Evolutionary conservation across 1,284 basidiomycete species (phyloP).

Genomic region (Coniferiporia weirii): DNA sequence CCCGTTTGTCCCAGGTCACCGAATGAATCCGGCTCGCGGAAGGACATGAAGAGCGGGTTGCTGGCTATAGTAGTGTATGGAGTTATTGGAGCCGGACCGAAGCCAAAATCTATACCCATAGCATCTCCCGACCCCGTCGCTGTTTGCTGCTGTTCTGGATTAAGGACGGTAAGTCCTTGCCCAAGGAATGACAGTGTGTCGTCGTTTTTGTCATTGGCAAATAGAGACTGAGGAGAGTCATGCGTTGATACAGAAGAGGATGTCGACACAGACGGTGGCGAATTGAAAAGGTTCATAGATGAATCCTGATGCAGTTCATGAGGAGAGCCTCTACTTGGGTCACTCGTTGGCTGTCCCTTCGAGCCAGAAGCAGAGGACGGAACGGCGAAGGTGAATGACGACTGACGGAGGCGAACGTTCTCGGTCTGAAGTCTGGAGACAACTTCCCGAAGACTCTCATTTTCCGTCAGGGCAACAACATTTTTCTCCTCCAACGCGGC

Average conservation of each 20-base stretch:
- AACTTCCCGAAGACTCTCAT: constrained; percentile 74
- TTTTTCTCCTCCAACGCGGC: constrained; percentile 75
- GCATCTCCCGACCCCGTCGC: constrained; percentile 39
- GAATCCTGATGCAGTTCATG: constrained; percentile 21
- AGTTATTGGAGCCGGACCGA: constrained; percentile 30
- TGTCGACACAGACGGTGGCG: constrained; percentile 25
- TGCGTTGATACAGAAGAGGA: constrained; percentile 30
- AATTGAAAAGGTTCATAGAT: constrained; percentile 19
- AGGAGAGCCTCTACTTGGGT: constrained; percentile 17
- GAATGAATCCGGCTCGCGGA: constrained; percentile 49
- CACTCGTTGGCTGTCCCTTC: constrained; percentile 18
- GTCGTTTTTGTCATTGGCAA: constrained; percentile 44
- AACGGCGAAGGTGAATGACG: constrained; percentile 69
- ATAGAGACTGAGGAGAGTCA: constrained; percentile 25
- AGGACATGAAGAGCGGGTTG: constrained; percentile 78
- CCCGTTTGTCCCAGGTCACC: not conserved
- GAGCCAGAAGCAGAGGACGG: constrained; percentile 28
- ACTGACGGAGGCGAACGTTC: constrained; percentile 68
- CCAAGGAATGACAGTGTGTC: constrained; percentile 65
- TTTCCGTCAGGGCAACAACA: constrained; percentile 58
- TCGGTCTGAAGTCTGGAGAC: constrained; percentile 72
- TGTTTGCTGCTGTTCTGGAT: constrained; percentile 48
- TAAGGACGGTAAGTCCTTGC: constrained; percentile 51
- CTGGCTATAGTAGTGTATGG: constrained; percentile 71
- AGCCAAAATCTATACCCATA: constrained; percentile 61